These are phyloP conservation scores for Phytophthora parvispora DNA, from an alignment of 352 stramenopile species.

Conservation along the genomic window DNA sequence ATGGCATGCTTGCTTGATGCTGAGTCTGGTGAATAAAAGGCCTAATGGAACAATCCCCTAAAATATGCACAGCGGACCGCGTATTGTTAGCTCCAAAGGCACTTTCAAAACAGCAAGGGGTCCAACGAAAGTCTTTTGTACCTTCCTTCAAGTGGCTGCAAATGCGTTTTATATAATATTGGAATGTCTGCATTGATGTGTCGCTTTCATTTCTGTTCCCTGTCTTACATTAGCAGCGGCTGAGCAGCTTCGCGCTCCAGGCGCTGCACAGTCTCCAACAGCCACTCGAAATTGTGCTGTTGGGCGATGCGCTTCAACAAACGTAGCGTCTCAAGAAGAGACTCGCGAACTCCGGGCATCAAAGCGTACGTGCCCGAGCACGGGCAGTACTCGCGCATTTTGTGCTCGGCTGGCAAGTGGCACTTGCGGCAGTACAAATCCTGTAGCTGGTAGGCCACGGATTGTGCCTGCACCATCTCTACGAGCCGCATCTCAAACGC, in stretches of 20 bases:
- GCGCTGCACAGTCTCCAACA: slow-evolving; percentile 76
- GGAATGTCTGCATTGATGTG: not conserved
- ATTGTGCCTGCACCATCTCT: slow-evolving; percentile 88
- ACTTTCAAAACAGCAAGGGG: no score
- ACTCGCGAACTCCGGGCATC: slow-evolving; percentile 37
- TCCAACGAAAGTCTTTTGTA: not conserved
- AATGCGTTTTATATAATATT: slow-evolving; percentile 17
- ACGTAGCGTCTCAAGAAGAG: slow-evolving; percentile 67
- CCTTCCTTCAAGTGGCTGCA: not conserved
- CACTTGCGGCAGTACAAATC: slow-evolving; percentile 90
- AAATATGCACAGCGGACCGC: no score
- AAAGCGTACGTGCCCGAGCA: slow-evolving; percentile 82
- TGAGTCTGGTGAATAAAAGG: no score
- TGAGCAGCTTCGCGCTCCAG: slow-evolving; percentile 46
- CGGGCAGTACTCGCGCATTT: slow-evolving; percentile 82
- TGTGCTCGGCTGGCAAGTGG: slow-evolving; percentile 73
- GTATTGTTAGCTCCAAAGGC: no score
- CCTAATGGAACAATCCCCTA: no score
- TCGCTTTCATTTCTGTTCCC: not conserved
- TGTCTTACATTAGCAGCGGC: slow-evolving; percentile 30
- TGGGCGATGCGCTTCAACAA: slow-evolving; percentile 71
- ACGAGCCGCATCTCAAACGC: slow-evolving; percentile 94
- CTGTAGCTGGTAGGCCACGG: slow-evolving; percentile 95
- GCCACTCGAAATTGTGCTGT: slow-evolving; percentile 77
- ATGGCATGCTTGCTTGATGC: no score